Evolutionary conservation across 768 basidiomycete species (phyloP).

Genomic region (Nidularia pulvinata): DNA sequence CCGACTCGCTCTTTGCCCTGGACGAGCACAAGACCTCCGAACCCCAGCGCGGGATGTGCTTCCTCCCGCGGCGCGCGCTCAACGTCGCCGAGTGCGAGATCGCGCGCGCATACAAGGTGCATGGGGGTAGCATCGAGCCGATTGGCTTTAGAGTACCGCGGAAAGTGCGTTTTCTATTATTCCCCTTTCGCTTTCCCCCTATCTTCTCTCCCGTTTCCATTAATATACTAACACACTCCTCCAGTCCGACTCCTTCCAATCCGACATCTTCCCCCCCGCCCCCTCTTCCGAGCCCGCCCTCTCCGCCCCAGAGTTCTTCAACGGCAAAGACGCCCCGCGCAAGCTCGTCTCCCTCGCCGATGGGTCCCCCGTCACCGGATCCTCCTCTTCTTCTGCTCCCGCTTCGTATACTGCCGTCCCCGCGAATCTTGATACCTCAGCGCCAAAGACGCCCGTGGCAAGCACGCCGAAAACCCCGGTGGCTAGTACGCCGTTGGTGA

Average conservation of each 20-base stretch:
- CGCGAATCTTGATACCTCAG: constrained; percentile 5
- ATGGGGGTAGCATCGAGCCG: constrained; percentile 75
- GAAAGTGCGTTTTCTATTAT: constrained; percentile 53
- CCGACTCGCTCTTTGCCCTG: constrained; percentile 76
- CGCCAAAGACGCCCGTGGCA: too few species aligned
- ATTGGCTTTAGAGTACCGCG: constrained; percentile 96
- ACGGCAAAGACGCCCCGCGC: constrained; percentile 75
- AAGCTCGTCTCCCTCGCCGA: constrained; percentile 83
- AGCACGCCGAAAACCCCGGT: too few species aligned
- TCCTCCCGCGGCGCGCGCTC: constrained; percentile 91
- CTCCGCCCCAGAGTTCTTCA: constrained; percentile 84
- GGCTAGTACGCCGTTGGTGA: too few species aligned
- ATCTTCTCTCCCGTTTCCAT: neutral
- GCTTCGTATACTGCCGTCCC: constrained; percentile 14
- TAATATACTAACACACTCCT: neutral
- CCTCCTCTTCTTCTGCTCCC: constrained; percentile 10
- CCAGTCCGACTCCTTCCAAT: constrained; percentile 93
- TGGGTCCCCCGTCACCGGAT: constrained; percentile 32
- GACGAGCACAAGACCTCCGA: constrained; percentile 88
- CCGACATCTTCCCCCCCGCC: constrained; percentile 96
- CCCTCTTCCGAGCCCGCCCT: constrained; percentile 80
- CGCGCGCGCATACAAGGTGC: constrained; percentile 90
- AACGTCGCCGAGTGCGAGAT: constrained; percentile 94
- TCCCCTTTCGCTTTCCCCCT: constrained; percentile 1
- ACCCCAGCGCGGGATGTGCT: constrained; percentile 96